phyloP scores from a whole-genome alignment of 495 filamentous ascomycete genomes.

The Penicillium desertorum region DNA sequence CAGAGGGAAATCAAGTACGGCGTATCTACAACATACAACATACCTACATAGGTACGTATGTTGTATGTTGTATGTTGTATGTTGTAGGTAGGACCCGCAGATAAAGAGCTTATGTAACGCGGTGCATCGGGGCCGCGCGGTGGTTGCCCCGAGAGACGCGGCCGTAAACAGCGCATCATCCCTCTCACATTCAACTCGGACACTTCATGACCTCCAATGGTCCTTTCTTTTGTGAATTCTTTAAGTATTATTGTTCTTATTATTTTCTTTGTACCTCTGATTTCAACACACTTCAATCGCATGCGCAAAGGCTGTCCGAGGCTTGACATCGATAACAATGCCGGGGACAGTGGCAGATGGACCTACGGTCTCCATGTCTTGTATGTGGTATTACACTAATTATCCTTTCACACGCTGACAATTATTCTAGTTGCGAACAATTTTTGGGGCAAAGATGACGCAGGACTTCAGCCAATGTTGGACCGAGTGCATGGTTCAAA shows the following conservation, averaged over 20 bases:
- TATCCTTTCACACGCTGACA: slow-evolving; percentile 17
- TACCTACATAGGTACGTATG: too few species aligned
- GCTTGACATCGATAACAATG: slow-evolving; percentile 51
- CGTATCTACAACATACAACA: too few species aligned
- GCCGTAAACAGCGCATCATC: slow-evolving; percentile 39
- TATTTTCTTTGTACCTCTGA: slow-evolving; percentile 16
- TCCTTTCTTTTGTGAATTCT: slow-evolving; percentile 19
- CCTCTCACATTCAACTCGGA: slow-evolving; percentile 28
- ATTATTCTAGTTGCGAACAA: slow-evolving; percentile 82
- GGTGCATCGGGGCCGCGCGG: slow-evolving; percentile 7
- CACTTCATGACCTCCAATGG: slow-evolving; percentile 33
- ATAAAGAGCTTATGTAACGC: slow-evolving; percentile 11
- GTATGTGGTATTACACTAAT: slow-evolving; percentile 37
- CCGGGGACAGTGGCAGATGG: slow-evolving; percentile 61
- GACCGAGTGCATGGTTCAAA: slow-evolving; percentile 97
- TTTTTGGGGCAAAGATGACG: slow-evolving; percentile 99
- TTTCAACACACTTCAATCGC: slow-evolving; percentile 22
- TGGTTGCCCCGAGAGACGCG: slow-evolving; percentile 51
- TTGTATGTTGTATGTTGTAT: too few species aligned
- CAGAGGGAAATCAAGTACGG: too few species aligned
- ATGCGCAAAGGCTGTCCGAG: slow-evolving; percentile 48
- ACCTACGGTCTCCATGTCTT: slow-evolving; percentile 63
- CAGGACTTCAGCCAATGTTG: slow-evolving; percentile 86
- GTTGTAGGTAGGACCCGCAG: too few species aligned
- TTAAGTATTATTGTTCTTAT: slow-evolving; percentile 13